phyloP scores from a whole-genome alignment of 1,139 yeast species.

The Saccharomyces pastorianus region DNA sequence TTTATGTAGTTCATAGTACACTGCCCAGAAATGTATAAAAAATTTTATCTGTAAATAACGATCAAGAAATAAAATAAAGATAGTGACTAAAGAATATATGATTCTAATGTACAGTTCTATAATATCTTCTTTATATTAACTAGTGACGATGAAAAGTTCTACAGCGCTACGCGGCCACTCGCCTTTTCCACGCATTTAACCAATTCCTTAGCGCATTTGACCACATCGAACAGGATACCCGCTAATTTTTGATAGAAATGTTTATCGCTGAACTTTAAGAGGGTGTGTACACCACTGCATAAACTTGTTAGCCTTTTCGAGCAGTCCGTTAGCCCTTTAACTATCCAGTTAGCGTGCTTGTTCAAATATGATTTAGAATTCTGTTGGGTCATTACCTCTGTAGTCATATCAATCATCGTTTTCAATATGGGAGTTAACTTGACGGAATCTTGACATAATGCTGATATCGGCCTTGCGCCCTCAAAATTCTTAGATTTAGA shows the following conservation, averaged over 20 bases:
- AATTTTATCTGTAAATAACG: background rate
- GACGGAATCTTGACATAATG: background rate
- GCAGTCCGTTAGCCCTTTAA: background rate
- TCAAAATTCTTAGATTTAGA: background rate
- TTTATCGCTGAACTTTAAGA: slow-evolving; percentile 41
- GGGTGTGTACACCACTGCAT: background rate
- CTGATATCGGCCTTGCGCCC: background rate
- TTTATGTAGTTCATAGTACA: background rate
- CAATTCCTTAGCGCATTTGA: slow-evolving; percentile 89
- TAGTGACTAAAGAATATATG: background rate
- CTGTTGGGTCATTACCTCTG: background rate
- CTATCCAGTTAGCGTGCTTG: background rate
- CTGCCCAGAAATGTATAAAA: background rate
- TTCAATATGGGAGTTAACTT: background rate
- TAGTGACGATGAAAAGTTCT: background rate
- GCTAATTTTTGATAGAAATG: slow-evolving; percentile 81
- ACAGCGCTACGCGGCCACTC: slow-evolving; percentile 29
- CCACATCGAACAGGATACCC: slow-evolving; percentile 92
- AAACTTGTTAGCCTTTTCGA: background rate
- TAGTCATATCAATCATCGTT: background rate
- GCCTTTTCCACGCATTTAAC: slow-evolving; percentile 92
- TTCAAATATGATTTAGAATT: background rate
- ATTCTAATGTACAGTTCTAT: background rate
- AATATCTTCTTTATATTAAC: background rate
- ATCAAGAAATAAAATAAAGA: background rate